These are phyloP conservation scores for Leucocoprinus birnbaumii DNA, from an alignment of 768 basidiomycete species.

Conservation along the genomic window DNA sequence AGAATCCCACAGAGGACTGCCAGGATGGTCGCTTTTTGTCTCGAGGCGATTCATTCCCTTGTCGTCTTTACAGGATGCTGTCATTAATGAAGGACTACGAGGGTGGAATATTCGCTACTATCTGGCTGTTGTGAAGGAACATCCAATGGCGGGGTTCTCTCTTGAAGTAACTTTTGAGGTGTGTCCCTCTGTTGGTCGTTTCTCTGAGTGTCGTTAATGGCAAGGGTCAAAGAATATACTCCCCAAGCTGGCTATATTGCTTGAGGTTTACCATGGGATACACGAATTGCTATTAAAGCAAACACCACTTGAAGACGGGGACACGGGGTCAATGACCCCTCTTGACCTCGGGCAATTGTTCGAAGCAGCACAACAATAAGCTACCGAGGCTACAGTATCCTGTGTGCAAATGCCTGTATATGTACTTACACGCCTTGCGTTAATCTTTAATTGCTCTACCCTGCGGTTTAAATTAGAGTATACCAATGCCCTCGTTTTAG, in stretches of 20 bases:
- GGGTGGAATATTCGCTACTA: constrained; percentile 76
- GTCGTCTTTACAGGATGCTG: constrained; percentile 49
- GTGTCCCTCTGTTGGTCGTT: constrained; percentile 15
- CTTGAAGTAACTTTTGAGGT: constrained; percentile 66
- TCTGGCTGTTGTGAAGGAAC: constrained; percentile 44
- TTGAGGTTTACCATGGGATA: constrained; percentile 58
- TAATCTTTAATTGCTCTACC: too few relatives aligned
- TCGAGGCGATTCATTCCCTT: constrained; percentile 60
- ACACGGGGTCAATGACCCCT: too few relatives aligned
- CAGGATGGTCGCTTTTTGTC: constrained; percentile 30
- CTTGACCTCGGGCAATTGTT: too few relatives aligned
- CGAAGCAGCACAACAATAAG: too few relatives aligned
- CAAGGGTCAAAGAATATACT: constrained; percentile 50
- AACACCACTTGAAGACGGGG: too few relatives aligned
- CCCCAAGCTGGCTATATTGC: constrained; percentile 60
- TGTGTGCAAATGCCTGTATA: too few relatives aligned
- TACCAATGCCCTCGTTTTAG: too few relatives aligned
- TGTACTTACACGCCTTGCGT: too few relatives aligned
- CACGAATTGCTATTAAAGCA: constrained; percentile 37
- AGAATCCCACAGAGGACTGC: constrained; percentile 64
- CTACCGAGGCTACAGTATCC: too few relatives aligned
- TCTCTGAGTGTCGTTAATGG: not conserved
- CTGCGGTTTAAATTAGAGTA: too few relatives aligned
- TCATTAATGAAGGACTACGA: constrained; percentile 72
- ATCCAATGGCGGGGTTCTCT: constrained; percentile 22